Base-by-base conservation (phyloP, 129 eudicot species). In the Cynara cardunculus region DNA sequence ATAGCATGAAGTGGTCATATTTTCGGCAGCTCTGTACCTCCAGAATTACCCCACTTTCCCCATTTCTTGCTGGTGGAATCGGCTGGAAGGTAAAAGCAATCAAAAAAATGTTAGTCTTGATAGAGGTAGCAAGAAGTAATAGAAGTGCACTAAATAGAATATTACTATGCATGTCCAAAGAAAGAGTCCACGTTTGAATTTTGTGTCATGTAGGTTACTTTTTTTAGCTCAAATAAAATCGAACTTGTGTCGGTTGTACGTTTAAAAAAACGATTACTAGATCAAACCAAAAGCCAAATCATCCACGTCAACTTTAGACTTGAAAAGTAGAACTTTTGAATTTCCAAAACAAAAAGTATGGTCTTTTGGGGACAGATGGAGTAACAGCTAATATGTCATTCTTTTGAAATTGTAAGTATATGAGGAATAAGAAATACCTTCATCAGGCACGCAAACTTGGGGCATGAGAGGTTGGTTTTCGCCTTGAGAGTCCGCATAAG, bases 401-500 rank as follows among this genome's bases (percentile, higher is more conserved):
- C 35, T 46, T 75, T 64, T 32, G 14, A 35, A 83, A 84, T 34
- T 68, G 67, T 5, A 69, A 72, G 75, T 35, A 72, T 81, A 21
- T 73, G 46, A 37, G 27, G 31, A 39, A 34, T 56, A 74, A 80
- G 16, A 44, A 64, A 56, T 86, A 94, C 97, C 97, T 92, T 88
- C 90, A 78, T 78, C 90, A 11, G 86, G 85, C 19, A 79, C 73
- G 74, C 84, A 34, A 72, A 53, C 75, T 80, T 80, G 86, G 78
- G 87, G 87, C 72, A 85, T 80, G n/a, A 73, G 46, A 35, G 93
- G 93, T 68, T 84, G 87, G 81, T 87, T 94, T 87, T 94, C 97
- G 71, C 92, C 97, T 85, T 89, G 87, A 68, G 83, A 92, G 71
- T 90, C 98, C 8, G 82, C 85, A 69, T 35, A 73, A 59, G 78